A percentile compares a stretch with the other conserved stretches of the same genome.
phyloP scores from a whole-genome alignment of 345 rosid species.

The Iberis pinnata region DNA sequence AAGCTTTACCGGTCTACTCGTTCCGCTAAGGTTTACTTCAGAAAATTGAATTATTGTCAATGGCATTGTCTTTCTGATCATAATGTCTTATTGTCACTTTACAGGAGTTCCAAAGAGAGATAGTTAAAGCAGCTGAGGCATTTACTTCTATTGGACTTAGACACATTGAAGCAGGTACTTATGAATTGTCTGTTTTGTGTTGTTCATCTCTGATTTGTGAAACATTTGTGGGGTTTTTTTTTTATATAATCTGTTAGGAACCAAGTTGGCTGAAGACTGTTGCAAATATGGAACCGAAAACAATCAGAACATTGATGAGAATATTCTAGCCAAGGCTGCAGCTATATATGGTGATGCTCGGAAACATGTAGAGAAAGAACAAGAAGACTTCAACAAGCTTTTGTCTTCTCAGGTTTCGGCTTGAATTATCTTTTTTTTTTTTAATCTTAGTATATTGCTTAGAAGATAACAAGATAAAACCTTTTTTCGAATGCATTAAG shows the following conservation, averaged over 20 bases:
- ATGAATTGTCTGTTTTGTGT: background rate
- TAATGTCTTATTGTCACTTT: slow-evolving; percentile 21
- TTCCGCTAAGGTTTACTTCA: slow-evolving; percentile 50
- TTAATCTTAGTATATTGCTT: background rate
- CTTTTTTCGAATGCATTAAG: slow-evolving; percentile 2
- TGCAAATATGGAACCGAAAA: slow-evolving; percentile 80
- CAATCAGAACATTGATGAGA: slow-evolving; percentile 54
- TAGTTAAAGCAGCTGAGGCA: slow-evolving; percentile 71
- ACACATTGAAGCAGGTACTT: slow-evolving; percentile 80
- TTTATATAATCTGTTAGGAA: slow-evolving; percentile 41
- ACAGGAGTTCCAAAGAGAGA: slow-evolving; percentile 87
- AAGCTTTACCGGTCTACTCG: slow-evolving; percentile 81
- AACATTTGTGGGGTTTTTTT: background rate
- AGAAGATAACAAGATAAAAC: background rate
- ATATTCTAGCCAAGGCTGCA: slow-evolving; percentile 78
- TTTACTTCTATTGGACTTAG: slow-evolving; percentile 68
- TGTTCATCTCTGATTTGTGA: background rate
- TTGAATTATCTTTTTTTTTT: background rate
- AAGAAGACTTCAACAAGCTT: slow-evolving; percentile 65
- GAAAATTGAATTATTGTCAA: background rate
- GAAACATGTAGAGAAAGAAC: slow-evolving; percentile 84
- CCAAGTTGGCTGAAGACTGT: slow-evolving; percentile 82
- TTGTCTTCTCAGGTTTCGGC: slow-evolving; percentile 64
- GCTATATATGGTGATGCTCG: slow-evolving; percentile 88
- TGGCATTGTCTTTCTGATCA: background rate